Conservation (phyloP, 164 flowering plant genomes). For the Magnolia officinalis region DNA sequence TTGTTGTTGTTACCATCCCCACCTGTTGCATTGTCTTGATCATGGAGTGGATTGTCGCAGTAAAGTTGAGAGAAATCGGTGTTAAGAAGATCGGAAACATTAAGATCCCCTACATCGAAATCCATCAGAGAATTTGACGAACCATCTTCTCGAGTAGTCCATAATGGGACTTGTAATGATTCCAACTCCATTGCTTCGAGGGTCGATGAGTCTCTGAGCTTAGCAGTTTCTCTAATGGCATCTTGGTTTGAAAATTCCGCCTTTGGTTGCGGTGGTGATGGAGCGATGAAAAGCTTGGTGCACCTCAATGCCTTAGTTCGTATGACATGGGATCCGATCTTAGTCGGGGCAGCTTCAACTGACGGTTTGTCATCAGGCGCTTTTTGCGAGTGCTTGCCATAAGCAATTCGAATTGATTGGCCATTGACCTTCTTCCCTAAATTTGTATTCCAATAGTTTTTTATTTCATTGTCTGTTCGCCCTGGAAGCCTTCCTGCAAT, state of each 20-base stretch:
- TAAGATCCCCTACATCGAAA: slow-evolving; percentile 13
- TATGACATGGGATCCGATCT: slow-evolving; percentile 9
- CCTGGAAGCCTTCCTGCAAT: too few species aligned
- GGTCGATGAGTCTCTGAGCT: not conserved
- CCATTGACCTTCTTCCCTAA: slow-evolving; percentile 27
- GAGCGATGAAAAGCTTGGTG: slow-evolving; percentile 18
- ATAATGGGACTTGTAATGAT: not conserved
- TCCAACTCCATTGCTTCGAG: not conserved
- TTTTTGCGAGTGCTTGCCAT: not conserved
- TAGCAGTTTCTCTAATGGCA: not conserved
- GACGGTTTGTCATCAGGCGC: not conserved
- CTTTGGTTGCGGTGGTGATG: not conserved
- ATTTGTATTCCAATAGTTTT: not conserved
- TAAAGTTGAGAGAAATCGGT: slow-evolving; percentile 12
- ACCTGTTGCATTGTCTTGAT: not conserved
- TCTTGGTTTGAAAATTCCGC: not conserved
- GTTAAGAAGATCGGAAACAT: slow-evolving; percentile 21
- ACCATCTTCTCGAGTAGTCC: not conserved
- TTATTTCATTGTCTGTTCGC: too few species aligned
- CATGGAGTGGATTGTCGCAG: not conserved
- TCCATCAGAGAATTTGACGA: slow-evolving; percentile 14
- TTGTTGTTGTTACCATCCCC: not conserved
- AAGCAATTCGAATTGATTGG: not conserved
- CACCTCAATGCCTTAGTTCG: slow-evolving; percentile 32
- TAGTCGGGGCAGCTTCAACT: not conserved